Base-by-base conservation (phyloP, 495 filamentous ascomycete genomes). In the Jackrogersella minutella region DNA sequence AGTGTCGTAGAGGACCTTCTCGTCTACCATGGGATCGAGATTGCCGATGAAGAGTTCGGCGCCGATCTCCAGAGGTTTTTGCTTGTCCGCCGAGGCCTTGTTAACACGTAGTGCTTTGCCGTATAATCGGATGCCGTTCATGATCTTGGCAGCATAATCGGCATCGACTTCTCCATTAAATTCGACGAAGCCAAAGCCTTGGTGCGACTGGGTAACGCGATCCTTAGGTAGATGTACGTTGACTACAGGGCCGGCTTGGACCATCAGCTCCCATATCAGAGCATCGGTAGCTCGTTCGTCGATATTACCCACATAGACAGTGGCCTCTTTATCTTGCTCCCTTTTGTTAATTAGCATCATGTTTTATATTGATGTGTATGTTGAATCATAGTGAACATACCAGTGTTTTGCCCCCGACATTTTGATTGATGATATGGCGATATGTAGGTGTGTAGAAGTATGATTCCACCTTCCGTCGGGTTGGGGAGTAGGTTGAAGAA, bases 281-380 rank as follows among this genome's bases (percentile, higher is more conserved):
- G 89, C 89, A 77, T 97, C 92, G 53, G 91, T 88, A 54, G 92
- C 91, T 73, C 96, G 90, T 79, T 99, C 95, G 78, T 99, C 95
- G 71, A 99, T 90, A 76, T 98, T 98, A 75, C 95, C 95, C 65
- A 98, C 89, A 78, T 99, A 99, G 75, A 97, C 91, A 14, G 95
- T 99, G 47, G 93, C 94, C 79, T 98, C 95, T 76, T 98, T 98
- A 76, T 98, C 93, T 80, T 99, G 95, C 76, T 98, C 94, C 94
- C 94, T 97, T 49, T 39, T 11, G 10, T 22, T 24, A 41, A 46
- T 46, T 28, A 50, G 55, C 50, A 40, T 66, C 50, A 54, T 39
- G n/a, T n/a, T n/a, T n/a, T n/a, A n/a, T n/a, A n/a, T n/a, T n/a
- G n/a, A n/a, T n/a, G n/a, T 46, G 33, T 17, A 14, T 39, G 16